Percentiles rank a stretch among this genome's conserved stretches.
These are phyloP conservation scores for Exophiala dermatitidis DNA, from an alignment of 2,329 filamentous ascomycete genomes.

Conservation along the genomic window DNA sequence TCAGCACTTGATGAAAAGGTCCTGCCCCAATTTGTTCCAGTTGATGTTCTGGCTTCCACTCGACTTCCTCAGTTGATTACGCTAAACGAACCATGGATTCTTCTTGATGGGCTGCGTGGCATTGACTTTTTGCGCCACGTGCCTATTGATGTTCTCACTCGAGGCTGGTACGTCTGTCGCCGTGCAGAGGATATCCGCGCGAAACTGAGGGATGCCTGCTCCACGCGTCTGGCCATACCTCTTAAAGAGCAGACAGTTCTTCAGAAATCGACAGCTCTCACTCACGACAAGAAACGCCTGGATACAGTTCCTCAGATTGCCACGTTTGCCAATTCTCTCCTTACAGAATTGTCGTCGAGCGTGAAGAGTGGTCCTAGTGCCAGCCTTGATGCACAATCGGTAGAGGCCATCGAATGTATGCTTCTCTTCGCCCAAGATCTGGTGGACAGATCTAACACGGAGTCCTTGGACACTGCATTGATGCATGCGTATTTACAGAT, in stretches of 20 bases:
- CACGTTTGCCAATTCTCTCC: constrained; percentile 6
- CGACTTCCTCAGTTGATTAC: constrained; percentile 6
- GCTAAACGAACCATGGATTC: constrained; percentile 14
- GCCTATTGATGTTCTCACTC: constrained; percentile 3
- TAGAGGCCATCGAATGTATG: constrained; percentile 26
- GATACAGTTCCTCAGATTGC: constrained; percentile 1
- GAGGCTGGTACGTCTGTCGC: constrained; percentile 12
- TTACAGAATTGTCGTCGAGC: neutral
- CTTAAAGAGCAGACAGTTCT: constrained; percentile 13
- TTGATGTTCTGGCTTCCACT: neutral
- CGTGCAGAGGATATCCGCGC: constrained; percentile 5
- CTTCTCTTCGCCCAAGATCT: constrained; percentile 46
- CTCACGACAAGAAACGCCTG: neutral
- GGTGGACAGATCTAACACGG: constrained; percentile 36
- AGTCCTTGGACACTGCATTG: constrained; percentile 45
- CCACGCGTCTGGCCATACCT: neutral
- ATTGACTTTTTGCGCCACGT: neutral
- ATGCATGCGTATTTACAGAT: constrained; percentile 50
- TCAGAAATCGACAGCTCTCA: constrained; percentile 7
- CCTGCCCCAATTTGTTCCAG: neutral
- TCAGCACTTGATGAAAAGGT: neutral
- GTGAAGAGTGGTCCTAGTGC: neutral
- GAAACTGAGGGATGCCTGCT: constrained; percentile 1
- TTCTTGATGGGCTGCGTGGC: neutral
- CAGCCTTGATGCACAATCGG: neutral